Evolutionary conservation across 176 grass and related monocot genomes (phyloP).

Genomic region (Juncus effusus): DNA sequence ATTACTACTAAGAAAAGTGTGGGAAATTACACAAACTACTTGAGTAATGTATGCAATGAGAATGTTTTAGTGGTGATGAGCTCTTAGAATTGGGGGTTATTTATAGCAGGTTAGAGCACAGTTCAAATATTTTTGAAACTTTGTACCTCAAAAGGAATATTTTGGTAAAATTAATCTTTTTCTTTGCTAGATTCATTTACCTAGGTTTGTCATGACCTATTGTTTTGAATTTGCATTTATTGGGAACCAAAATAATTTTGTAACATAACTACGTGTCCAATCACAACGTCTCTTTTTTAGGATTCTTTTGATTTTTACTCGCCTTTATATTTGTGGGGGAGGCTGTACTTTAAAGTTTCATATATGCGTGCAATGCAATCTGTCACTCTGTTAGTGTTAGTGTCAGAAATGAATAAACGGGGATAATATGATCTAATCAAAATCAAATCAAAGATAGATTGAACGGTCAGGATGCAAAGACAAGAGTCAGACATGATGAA

Average conservation of each 20-base stretch:
- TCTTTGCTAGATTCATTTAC: too few relatives aligned
- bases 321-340: background rate
- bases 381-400: background rate
- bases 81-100: background rate
- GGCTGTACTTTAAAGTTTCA: too few relatives aligned
- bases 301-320: slow-evolving; percentile 19
- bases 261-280: background rate
- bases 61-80: slow-evolving; percentile 1
- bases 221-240: background rate
- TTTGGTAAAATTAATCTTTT: background rate
- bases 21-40: background rate
- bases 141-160: background rate
- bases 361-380: background rate
- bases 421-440: background rate
- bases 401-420: background rate
- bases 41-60: background rate
- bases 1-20: background rate
- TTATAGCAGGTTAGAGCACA: slow-evolving; percentile 14
- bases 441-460: background rate
- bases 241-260: slow-evolving; percentile 17
- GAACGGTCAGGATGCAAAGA: too few relatives aligned
- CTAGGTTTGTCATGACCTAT: too few relatives aligned
- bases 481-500: too few relatives aligned
- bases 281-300: background rate
- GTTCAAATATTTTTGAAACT: background rate